Evolutionary conservation across 2,329 filamentous ascomycete species (phyloP).

Genomic region (Teratosphaeria zuluensis): DNA sequence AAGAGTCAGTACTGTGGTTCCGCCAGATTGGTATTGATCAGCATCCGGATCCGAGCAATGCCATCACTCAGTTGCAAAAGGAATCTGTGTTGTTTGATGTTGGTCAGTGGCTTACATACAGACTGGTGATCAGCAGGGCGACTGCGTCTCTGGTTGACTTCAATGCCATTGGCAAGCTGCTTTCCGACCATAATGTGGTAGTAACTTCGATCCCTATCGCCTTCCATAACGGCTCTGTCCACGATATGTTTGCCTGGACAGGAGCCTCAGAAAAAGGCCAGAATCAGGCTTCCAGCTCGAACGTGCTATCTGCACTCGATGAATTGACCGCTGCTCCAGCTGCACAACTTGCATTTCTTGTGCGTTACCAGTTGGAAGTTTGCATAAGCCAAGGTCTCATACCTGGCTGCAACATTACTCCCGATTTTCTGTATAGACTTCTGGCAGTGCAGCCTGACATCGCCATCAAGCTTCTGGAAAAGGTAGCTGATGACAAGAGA

Average conservation of each 20-base stretch:
- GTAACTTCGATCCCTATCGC: neutral
- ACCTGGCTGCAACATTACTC: constrained; percentile 63
- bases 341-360: constrained; percentile 44
- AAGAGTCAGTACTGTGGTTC: constrained; percentile 48
- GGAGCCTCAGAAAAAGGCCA: constrained; percentile 1
- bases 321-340: neutral
- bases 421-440: constrained; percentile 58
- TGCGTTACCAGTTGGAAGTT: constrained; percentile 86
- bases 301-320: neutral
- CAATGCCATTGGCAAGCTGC: constrained; percentile 34
- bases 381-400: constrained; percentile 75
- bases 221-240: neutral
- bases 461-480: constrained; percentile 62
- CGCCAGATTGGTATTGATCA: constrained; percentile 55
- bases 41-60: constrained; percentile 12
- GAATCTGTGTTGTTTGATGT: constrained; percentile 48
- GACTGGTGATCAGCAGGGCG: constrained; percentile 35
- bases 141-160: constrained; percentile 8
- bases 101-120: constrained; percentile 53
- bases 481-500: constrained; percentile 55
- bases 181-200: constrained; percentile 64
- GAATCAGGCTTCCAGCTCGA: constrained; percentile 8
- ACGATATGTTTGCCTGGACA: neutral
- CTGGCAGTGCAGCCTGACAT: constrained; percentile 34
- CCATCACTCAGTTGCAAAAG: constrained; percentile 36